Conservation (phyloP, 208 protist genomes). For the Lotmaria passim region DNA sequence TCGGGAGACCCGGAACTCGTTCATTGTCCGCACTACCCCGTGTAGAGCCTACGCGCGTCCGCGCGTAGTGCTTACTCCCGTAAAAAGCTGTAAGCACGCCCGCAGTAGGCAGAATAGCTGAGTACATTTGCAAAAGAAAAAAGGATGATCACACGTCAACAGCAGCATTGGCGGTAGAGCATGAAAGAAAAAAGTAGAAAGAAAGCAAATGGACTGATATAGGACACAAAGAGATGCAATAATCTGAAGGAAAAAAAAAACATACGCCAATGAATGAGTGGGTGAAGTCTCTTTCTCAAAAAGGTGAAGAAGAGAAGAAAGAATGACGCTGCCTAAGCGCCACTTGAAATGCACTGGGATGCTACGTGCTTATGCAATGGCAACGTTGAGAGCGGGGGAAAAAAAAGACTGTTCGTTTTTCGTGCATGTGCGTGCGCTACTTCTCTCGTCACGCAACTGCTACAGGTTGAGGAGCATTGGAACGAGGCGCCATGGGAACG, state of each 20-base stretch:
- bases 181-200: constrained; percentile 5
- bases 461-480: constrained; percentile 6
- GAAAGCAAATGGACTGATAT: constrained; percentile 1
- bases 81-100: no score
- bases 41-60: no score
- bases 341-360: no score
- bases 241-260: constrained; percentile 21
- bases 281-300: background rate
- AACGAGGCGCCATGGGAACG: constrained; percentile 12
- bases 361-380: no score
- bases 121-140: background rate
- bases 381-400: background rate
- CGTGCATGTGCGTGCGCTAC: background rate
- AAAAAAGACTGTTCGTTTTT: background rate
- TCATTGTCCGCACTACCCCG: no score
- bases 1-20: no score
- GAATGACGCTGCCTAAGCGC: background rate
- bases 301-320: background rate
- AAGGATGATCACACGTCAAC: background rate
- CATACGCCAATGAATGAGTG: background rate
- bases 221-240: constrained; percentile 3
- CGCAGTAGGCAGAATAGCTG: no score
- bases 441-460: background rate
- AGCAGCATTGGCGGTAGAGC: background rate
- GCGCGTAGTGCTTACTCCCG: no score